Conservation (phyloP, 164 flowering plant species). For the Saururus chinensis region DNA sequence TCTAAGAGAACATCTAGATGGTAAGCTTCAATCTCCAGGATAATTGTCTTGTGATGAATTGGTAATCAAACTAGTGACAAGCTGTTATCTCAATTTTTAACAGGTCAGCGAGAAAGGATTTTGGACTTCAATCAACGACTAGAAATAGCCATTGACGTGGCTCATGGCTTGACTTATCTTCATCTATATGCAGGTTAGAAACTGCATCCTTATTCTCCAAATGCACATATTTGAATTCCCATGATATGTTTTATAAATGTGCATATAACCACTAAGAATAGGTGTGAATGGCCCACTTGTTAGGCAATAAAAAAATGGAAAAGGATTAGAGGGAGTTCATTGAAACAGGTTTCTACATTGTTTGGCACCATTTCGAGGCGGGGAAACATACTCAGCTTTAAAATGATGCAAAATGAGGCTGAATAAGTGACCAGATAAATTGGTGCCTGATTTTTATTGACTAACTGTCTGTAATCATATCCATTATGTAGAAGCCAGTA, state of each 20-base stretch:
- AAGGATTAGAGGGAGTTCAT: too few species aligned
- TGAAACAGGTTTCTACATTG: background rate
- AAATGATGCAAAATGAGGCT: too few species aligned
- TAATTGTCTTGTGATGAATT: background rate
- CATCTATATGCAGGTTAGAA: slow-evolving; percentile 61
- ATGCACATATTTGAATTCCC: too few species aligned
- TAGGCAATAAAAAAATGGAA: too few species aligned
- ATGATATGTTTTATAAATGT: too few species aligned
- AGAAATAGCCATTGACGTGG: slow-evolving; percentile 81
- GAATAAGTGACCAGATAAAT: too few species aligned
- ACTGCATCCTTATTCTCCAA: background rate
- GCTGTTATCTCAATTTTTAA: slow-evolving; percentile 5
- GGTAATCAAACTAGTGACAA: background rate
- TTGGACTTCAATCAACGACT: slow-evolving; percentile 88
- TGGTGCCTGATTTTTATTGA: too few species aligned
- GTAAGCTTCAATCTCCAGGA: slow-evolving; percentile 28
- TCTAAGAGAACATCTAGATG: slow-evolving; percentile 94
- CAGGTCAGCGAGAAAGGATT: slow-evolving; percentile 64
- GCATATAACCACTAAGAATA: too few species aligned
- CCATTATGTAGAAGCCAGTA: too few species aligned
- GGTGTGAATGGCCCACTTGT: too few species aligned
- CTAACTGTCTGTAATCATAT: too few species aligned
- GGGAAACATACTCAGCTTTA: background rate
- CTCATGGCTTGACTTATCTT: slow-evolving; percentile 89
- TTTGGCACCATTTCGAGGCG: background rate